phyloP scores from a whole-genome alignment of 1,284 basidiomycete species.

The Pseudozyma tsukubaensis region DNA sequence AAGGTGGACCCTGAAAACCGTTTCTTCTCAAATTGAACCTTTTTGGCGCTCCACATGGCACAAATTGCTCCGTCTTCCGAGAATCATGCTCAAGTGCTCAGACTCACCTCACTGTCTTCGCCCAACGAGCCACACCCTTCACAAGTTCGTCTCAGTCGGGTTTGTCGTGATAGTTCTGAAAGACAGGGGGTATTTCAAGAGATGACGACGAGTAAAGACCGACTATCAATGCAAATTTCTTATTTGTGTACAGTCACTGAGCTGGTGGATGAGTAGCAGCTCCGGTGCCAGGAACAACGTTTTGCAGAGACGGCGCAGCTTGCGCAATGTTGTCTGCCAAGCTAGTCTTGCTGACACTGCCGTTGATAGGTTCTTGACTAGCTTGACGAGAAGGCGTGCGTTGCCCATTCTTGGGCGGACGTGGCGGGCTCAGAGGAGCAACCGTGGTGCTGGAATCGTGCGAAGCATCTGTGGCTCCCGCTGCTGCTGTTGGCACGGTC shows the following conservation, averaged over 20 bases:
- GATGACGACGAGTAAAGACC: slow-evolving; percentile 3
- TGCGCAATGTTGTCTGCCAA: slow-evolving; percentile 12
- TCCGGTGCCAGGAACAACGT: slow-evolving; percentile 30
- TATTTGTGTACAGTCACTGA: background rate
- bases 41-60: background rate
- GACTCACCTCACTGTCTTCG: background rate
- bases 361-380: slow-evolving; percentile 32
- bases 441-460: slow-evolving; percentile 16
- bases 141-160: too few species aligned
- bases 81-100: background rate
- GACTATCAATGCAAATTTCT: background rate
- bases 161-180: background rate
- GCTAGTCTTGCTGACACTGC: slow-evolving; percentile 5
- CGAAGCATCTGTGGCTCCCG: background rate
- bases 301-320: slow-evolving; percentile 43
- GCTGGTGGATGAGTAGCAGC: slow-evolving; percentile 19
- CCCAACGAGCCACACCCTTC: background rate
- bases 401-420: slow-evolving; percentile 40
- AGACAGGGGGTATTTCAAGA: slow-evolving; percentile 18
- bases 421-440: slow-evolving; percentile 24
- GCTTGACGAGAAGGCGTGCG: slow-evolving; percentile 43
- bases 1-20: background rate
- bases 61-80: background rate
- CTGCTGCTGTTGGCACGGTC: slow-evolving; percentile 1
- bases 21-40: background rate